These are phyloP conservation scores for Lomentospora prolificans DNA, from an alignment of 2,329 filamentous ascomycete genomes.

Conservation along the genomic window DNA sequence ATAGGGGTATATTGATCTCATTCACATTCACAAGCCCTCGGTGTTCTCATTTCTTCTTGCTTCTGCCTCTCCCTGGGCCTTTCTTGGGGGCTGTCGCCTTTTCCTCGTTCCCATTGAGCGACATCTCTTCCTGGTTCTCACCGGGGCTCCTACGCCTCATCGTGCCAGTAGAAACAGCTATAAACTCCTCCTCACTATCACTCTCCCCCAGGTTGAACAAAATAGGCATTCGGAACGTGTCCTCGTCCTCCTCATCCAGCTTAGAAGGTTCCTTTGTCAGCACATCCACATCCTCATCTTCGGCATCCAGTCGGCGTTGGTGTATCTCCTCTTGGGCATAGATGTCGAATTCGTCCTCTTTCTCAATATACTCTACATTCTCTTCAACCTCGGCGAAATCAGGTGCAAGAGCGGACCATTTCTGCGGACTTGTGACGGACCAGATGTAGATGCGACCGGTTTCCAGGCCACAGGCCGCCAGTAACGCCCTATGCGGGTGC, in stretches of 20 bases:
- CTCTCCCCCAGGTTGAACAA: conserved; percentile 87
- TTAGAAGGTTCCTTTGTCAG: conserved; percentile 63
- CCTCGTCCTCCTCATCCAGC: conserved; percentile 48
- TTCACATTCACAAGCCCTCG: neutral
- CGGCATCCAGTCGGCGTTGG: conserved; percentile 77
- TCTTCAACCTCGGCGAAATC: conserved; percentile 98
- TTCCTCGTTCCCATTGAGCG: conserved; percentile 37
- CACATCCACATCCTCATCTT: conserved; percentile 91
- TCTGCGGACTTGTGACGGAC: conserved; percentile 89
- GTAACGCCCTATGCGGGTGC: conserved; percentile 80
- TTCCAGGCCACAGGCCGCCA: conserved; percentile 87
- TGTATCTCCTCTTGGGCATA: conserved; percentile 92
- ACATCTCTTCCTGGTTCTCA: conserved; percentile 52
- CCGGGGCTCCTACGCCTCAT: conserved; percentile 80
- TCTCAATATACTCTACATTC: conserved; percentile 92
- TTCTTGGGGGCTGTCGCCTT: conserved; percentile 29
- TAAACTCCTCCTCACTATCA: conserved; percentile 86
- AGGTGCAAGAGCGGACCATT: conserved; percentile 92
- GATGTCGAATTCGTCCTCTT: conserved; percentile 96
- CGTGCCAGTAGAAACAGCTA: conserved; percentile 62
- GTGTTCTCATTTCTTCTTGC: conserved; percentile 4
- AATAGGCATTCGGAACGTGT: conserved; percentile 82
- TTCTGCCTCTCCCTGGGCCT: conserved; percentile 15
- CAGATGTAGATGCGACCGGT: conserved; percentile 91
- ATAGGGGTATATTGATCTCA: neutral